phyloP scores from a whole-genome alignment of 768 basidiomycete species.

The Thelephora ganbajun region DNA sequence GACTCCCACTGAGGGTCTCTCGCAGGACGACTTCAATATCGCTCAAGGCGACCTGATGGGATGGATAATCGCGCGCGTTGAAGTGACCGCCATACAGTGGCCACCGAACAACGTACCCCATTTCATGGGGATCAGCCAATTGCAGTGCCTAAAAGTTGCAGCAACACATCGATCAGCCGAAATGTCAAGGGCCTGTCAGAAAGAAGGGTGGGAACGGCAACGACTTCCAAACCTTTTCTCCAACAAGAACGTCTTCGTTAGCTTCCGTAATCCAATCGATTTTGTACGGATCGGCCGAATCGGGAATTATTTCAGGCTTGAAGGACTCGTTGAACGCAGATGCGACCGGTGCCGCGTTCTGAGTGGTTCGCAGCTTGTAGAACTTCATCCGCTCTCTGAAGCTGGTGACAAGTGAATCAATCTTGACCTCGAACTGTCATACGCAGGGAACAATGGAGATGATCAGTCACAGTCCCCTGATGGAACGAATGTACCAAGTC shows the following conservation, averaged over 20 bases:
- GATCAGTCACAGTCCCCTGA: too few species aligned
- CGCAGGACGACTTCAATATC: conserved; percentile 67
- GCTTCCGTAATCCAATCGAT: conserved; percentile 69
- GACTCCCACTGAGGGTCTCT: conserved; percentile 42
- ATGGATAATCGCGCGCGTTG: conserved; percentile 68
- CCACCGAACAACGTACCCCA: conserved; percentile 67
- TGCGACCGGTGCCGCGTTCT: conserved; percentile 54
- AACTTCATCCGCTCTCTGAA: conserved; percentile 76
- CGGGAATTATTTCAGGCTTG: conserved; percentile 73
- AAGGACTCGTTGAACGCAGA: conserved; percentile 74
- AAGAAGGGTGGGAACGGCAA: background rate
- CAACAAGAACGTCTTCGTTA: conserved; percentile 43
- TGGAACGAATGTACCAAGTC: background rate
- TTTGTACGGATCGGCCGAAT: conserved; percentile 69
- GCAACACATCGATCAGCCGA: background rate
- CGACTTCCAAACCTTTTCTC: conserved; percentile 44
- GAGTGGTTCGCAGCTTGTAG: conserved; percentile 68
- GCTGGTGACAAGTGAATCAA: conserved; percentile 55
- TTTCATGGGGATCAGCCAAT: conserved; percentile 49
- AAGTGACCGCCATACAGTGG: conserved; percentile 75
- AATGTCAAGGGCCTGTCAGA: background rate
- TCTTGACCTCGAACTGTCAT: conserved; percentile 64
- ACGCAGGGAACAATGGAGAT: background rate
- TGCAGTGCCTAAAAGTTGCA: conserved; percentile 41
- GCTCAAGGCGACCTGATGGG: conserved; percentile 52